These are phyloP conservation scores for Hypocreales sp. DNA, from an alignment of 2,329 filamentous ascomycete genomes.

Conservation along the genomic window DNA sequence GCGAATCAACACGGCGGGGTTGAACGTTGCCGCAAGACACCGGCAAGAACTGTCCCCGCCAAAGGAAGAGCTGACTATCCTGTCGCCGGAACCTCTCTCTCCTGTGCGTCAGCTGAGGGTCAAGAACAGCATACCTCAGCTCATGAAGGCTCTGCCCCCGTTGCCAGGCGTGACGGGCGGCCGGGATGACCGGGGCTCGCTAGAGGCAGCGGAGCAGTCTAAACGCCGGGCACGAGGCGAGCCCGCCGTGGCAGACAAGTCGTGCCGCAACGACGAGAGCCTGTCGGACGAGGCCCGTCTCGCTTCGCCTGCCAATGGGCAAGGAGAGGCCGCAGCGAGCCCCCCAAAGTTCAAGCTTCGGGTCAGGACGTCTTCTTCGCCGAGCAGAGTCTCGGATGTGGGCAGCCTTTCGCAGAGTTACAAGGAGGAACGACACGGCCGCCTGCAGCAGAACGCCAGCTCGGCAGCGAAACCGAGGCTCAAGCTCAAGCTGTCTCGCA, in stretches of 20 bases:
- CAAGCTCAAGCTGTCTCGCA: constrained; percentile 17
- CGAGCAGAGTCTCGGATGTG: background rate
- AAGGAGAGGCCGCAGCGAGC: constrained; percentile 2
- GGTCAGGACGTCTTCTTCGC: constrained; percentile 8
- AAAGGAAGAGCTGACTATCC: constrained; percentile 14
- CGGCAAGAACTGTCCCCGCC: constrained; percentile 1
- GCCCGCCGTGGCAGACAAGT: background rate
- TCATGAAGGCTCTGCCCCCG: constrained; percentile 36
- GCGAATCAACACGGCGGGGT: constrained; percentile 6
- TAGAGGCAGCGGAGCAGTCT: background rate
- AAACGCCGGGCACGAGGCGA: background rate
- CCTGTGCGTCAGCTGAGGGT: constrained; percentile 26
- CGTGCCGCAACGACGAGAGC: background rate
- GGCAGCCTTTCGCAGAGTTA: background rate
- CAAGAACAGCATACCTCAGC: constrained; percentile 31
- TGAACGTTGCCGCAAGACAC: constrained; percentile 2
- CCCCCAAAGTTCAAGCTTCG: constrained; percentile 14
- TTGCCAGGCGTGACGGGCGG: constrained; percentile 16
- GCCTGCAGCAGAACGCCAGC: constrained; percentile 3
- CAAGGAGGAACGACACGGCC: background rate
- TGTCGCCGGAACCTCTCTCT: constrained; percentile 33
- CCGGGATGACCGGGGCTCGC: background rate
- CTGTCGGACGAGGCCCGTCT: background rate
- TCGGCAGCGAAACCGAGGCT: constrained; percentile 11
- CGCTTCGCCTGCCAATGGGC: background rate